phyloP scores from a whole-genome alignment of 169 alveolate genomes.

The Miamiensis avidus region DNA sequence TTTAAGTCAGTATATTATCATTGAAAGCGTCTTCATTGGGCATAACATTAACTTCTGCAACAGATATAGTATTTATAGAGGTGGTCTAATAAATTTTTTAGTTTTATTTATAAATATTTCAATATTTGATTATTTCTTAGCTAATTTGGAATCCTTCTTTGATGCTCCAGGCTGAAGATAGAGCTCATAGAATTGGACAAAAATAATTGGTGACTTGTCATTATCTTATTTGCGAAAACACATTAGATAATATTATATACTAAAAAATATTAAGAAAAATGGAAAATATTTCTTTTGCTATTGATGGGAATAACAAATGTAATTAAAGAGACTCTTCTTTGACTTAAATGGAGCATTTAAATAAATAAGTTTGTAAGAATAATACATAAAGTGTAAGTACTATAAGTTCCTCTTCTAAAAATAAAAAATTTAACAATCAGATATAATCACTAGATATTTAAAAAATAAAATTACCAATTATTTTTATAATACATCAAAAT shows the following conservation, averaged over 20 bases:
- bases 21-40: slow-evolving; percentile 73
- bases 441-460: too few species aligned
- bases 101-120: too few species aligned
- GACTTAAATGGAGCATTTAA: too few species aligned
- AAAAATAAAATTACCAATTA: too few species aligned
- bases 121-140: slow-evolving; percentile 16
- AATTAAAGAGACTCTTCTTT: too few species aligned
- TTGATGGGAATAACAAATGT: slow-evolving; percentile 48
- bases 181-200: slow-evolving; percentile 86
- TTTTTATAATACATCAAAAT: too few species aligned
- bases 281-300: slow-evolving; percentile 46
- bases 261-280: slow-evolving; percentile 55
- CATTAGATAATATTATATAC: slow-evolving; percentile 70
- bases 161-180: slow-evolving; percentile 86
- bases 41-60: slow-evolving; percentile 62
- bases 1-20: slow-evolving; percentile 64
- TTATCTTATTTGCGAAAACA: slow-evolving; percentile 68
- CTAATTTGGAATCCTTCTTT: slow-evolving; percentile 77
- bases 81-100: slow-evolving; percentile 89
- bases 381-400: too few species aligned
- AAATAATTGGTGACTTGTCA: slow-evolving; percentile 64
- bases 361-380: too few species aligned
- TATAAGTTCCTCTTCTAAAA: too few species aligned
- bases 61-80: slow-evolving; percentile 87
- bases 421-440: too few species aligned